Evolutionary conservation across 176 grass and related monocot species (phyloP).

Genomic region (Ananas comosus): DNA sequence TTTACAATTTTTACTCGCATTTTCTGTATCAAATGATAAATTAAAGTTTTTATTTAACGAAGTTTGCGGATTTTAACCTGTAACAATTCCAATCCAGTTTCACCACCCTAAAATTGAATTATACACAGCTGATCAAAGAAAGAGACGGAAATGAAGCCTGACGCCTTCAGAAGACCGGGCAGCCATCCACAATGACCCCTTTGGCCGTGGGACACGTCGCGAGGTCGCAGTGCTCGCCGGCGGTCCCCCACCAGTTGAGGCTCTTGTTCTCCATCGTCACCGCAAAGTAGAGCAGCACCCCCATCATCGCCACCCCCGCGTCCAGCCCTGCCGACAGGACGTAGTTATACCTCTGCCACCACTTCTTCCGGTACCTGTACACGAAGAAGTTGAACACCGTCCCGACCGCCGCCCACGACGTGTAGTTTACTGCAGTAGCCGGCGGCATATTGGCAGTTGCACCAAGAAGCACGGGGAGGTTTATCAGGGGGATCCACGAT

Average conservation of each 20-base stretch:
- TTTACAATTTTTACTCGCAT: too few relatives aligned
- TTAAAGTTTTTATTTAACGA: too few relatives aligned
- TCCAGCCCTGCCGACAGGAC: constrained; percentile 63
- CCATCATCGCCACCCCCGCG: constrained; percentile 75
- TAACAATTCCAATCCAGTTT: too few relatives aligned
- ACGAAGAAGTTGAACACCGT: constrained; percentile 79
- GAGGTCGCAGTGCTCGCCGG: constrained; percentile 58
- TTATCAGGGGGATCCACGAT: constrained; percentile 60
- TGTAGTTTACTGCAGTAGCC: constrained; percentile 64
- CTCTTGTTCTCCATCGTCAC: constrained; percentile 42
- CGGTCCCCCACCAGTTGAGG: constrained; percentile 54
- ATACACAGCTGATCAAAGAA: too few relatives aligned
- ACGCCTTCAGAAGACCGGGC: constrained; percentile 10
- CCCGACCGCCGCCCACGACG: constrained; percentile 46
- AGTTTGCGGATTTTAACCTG: too few relatives aligned
- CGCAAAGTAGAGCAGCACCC: constrained; percentile 52
- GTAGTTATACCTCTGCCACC: constrained; percentile 89
- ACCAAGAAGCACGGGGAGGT: constrained; percentile 73
- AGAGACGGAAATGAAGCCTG: too few relatives aligned
- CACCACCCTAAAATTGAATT: too few relatives aligned
- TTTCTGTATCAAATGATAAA: too few relatives aligned
- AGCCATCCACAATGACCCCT: constrained; percentile 24
- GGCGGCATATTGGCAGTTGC: constrained; percentile 58
- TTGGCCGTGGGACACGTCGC: constrained; percentile 50
- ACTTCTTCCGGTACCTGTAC: constrained; percentile 59